Base-by-base conservation (phyloP, 2,329 filamentous ascomycete genomes). In the Trichoderma endophyticum region DNA sequence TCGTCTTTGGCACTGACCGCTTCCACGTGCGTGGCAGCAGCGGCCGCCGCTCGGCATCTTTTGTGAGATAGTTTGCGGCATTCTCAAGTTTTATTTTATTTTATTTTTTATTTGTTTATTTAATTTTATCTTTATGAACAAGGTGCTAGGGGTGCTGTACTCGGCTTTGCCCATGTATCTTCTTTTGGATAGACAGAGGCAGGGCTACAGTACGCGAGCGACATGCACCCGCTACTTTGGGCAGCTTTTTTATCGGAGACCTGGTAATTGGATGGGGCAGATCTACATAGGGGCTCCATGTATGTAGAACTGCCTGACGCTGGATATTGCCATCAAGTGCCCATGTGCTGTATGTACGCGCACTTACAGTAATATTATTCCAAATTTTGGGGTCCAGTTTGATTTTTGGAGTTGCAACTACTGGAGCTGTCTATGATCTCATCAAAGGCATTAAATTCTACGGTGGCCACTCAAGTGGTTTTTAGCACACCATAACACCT, bases 21-120 rank as follows among this genome's bases (percentile, higher is more conserved):
- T 48, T 30, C 36, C 63, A 66, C n/a, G 30, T 66, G 39, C 7
- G 48, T 56, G 21, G 24, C 6, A n/a, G 30, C 18, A 32, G 57
- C 67, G 51, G 64, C 64, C 51, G 48, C 64, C 51, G 32, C 64
- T 32, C 64, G 51, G 32, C 64, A 67, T 67, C 24, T 24, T 61
- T 54, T 24, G 3, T 43, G 56, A 51, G 56, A 12, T 14, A 26
- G 36, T 11, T 9, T 69, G 66, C 66, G 66, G 66, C 66, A 69
- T 69, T 34, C 51, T 59, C 18, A 54, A 54, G 4, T 48, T 48
- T 14, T 34, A 39, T 26, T 7, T 14, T 3, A 15, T n/a, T 7
- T 26, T 32, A 7, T 18, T 36, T 8, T 26, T 18, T 28, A 11
- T 9, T 9, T 39, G 3, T 14, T 26, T 18, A 3, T 15, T 63